Evolutionary conservation across 129 eudicot species (phyloP).

Genomic region (Pittosporum tobira): DNA sequence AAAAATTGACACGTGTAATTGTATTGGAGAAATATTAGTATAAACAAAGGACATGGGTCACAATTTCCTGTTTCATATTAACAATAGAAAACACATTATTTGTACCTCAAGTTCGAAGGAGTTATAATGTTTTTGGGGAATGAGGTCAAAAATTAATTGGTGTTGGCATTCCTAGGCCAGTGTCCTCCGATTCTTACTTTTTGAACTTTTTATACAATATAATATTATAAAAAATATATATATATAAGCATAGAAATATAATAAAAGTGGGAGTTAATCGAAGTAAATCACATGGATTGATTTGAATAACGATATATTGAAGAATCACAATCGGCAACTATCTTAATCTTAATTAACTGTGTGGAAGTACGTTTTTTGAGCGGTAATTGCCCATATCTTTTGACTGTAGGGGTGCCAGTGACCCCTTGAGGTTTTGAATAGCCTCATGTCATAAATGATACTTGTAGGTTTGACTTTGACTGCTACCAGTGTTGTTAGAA

Average conservation of each 20-base stretch:
- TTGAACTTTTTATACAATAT: neutral
- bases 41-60: constrained; percentile 5
- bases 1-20: neutral
- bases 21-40: neutral
- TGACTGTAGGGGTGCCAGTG: neutral
- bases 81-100: neutral
- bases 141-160: neutral
- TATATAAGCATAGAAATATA: neutral
- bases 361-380: neutral
- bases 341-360: neutral
- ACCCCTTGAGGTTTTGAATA: constrained; percentile 2
- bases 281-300: too few relatives aligned
- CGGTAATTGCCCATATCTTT: neutral
- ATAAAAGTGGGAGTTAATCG: neutral
- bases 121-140: neutral
- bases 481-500: too few relatives aligned
- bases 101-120: neutral
- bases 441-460: constrained; percentile 7
- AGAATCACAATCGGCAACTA: too few relatives aligned
- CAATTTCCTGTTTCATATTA: constrained; percentile 10
- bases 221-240: too few relatives aligned
- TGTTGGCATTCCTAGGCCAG: constrained; percentile 3
- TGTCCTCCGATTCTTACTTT: neutral
- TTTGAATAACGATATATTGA: too few relatives aligned
- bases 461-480: neutral